Evolutionary conservation across 495 filamentous ascomycete genomes (phyloP), one percentile per base, ranked within the genome.

Genomic region (Alectoria sarmentosa): DNA sequence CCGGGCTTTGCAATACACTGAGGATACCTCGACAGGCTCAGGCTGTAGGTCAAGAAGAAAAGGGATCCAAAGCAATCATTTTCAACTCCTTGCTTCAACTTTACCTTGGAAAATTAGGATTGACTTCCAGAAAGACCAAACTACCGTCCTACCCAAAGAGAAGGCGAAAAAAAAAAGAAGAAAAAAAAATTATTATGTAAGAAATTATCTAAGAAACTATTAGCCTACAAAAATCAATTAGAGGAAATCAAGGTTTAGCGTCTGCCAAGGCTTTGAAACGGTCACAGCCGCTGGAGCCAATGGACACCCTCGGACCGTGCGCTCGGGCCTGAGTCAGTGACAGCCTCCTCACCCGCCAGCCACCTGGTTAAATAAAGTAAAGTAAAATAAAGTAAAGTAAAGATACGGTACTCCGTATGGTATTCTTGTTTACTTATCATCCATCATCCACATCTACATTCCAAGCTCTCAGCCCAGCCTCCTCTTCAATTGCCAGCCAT

Each of bases 401-500:
- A n/a, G n/a, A n/a, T n/a, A n/a, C n/a, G n/a, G n/a, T n/a, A n/a
- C n/a, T n/a, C n/a, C n/a, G n/a, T n/a, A n/a, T n/a, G n/a, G 7
- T 14, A 3, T 37, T 52, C 26, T 19, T 52, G n/a, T 52, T 26
- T 26, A 48, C 13, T 23, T 28, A 21, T 38, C 34, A 19, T 37
- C 48, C 32, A n/a, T 28, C 32, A 44, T 55, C 42, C 11, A 14
- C 36, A 38, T 56, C 42, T 46, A 36, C 23, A 49, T 46, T 36
- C 60, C 64, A 64, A 17, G n/a, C 21, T 54, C 28, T 44, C 30
- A 38, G 10, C 41, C 41, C 26, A 34, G n/a, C 34, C 60, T 60
- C 26, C 56, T 54, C 52, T 60, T 39, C 48, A 10, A 26, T 38
- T 54, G 15, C 61, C 66, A 64, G 39, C 66, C 59, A 61, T 49